Evolutionary conservation across 1,139 yeast species (phyloP).

Genomic region (Protomyces inouyei): DNA sequence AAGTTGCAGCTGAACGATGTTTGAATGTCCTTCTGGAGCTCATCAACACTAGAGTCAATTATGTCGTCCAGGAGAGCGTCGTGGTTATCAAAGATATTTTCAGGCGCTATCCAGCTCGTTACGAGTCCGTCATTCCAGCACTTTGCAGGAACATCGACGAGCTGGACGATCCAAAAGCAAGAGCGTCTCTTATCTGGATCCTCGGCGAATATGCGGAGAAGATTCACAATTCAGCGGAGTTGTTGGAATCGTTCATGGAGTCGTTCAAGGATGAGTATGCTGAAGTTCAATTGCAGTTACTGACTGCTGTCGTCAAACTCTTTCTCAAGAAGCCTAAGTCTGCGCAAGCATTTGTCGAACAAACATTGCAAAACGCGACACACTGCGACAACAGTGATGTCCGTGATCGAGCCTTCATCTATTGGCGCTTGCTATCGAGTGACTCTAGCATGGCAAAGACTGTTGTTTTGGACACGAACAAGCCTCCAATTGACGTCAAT

Average conservation of each 20-base stretch:
- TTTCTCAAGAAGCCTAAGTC: slow-evolving; percentile 50
- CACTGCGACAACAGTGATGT: slow-evolving; percentile 85
- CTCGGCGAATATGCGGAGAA: slow-evolving; percentile 81
- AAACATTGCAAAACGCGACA: slow-evolving; percentile 70
- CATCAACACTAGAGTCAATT: slow-evolving; percentile 70
- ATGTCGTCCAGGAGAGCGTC: slow-evolving; percentile 73
- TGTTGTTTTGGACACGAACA: slow-evolving; percentile 51
- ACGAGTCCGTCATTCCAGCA: slow-evolving; percentile 65
- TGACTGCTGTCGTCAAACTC: slow-evolving; percentile 75
- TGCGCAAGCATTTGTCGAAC: slow-evolving; percentile 55
- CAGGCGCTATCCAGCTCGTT: slow-evolving; percentile 70
- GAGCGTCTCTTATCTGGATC: slow-evolving; percentile 80
- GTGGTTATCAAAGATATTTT: slow-evolving; percentile 69
- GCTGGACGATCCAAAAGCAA: slow-evolving; percentile 57
- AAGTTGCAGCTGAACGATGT: slow-evolving; percentile 58
- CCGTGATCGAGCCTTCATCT: slow-evolving; percentile 87
- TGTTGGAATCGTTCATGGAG: slow-evolving; percentile 50
- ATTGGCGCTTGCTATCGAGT: slow-evolving; percentile 84
- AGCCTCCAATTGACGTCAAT: slow-evolving; percentile 69
- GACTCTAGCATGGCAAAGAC: slow-evolving; percentile 48
- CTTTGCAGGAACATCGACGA: slow-evolving; percentile 58
- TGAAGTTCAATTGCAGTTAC: slow-evolving; percentile 65
- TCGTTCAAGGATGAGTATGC: slow-evolving; percentile 70
- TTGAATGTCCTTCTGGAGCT: slow-evolving; percentile 70
- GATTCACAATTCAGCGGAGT: slow-evolving; percentile 52